These are phyloP conservation scores for Elsinoe ampelina DNA, from an alignment of 2,329 filamentous ascomycete genomes.

Conservation along the genomic window DNA sequence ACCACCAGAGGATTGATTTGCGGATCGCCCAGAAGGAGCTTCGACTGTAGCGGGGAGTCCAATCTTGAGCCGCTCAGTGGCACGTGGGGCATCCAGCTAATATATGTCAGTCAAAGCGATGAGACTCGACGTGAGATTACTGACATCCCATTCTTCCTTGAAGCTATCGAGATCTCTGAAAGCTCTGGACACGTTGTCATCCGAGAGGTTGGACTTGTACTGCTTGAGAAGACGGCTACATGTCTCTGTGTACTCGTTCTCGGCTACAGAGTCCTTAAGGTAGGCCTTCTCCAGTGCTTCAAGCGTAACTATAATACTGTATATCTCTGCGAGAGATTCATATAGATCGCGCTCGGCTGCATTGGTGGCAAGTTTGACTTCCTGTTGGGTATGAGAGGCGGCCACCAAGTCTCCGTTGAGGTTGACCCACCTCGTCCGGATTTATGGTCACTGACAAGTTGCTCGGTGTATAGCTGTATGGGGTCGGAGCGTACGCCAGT, in stretches of 20 bases:
- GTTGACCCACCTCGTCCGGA: slow-evolving; percentile 64
- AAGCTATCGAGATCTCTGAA: slow-evolving; percentile 87
- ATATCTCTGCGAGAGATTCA: slow-evolving; percentile 92
- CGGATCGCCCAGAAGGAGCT: slow-evolving; percentile 42
- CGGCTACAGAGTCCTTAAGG: slow-evolving; percentile 85
- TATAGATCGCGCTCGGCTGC: slow-evolving; percentile 85
- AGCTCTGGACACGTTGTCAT: slow-evolving; percentile 79
- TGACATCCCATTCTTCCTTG: slow-evolving; percentile 82
- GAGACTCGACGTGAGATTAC: slow-evolving; percentile 28
- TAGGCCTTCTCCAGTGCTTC: slow-evolving; percentile 96
- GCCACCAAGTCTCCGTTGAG: neutral
- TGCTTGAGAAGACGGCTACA: slow-evolving; percentile 90
- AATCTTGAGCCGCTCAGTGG: slow-evolving; percentile 83
- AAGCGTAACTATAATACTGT: slow-evolving; percentile 92
- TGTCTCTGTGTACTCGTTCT: slow-evolving; percentile 90
- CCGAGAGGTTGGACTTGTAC: slow-evolving; percentile 87
- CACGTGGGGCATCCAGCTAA: slow-evolving; percentile 87
- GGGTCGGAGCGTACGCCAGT: slow-evolving; percentile 78
- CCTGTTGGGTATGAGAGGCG: slow-evolving; percentile 41
- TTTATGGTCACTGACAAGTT: slow-evolving; percentile 81
- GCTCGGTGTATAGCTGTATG: slow-evolving; percentile 81
- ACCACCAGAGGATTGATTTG: slow-evolving; percentile 34
- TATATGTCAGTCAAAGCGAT: slow-evolving; percentile 14
- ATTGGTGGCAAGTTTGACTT: slow-evolving; percentile 83
- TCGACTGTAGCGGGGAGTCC: slow-evolving; percentile 80